A percentile compares a stretch with the other conserved stretches of the same genome.
Evolutionary conservation across 2,329 filamentous ascomycete species (phyloP).

Genomic region (Fusarium paranaense): DNA sequence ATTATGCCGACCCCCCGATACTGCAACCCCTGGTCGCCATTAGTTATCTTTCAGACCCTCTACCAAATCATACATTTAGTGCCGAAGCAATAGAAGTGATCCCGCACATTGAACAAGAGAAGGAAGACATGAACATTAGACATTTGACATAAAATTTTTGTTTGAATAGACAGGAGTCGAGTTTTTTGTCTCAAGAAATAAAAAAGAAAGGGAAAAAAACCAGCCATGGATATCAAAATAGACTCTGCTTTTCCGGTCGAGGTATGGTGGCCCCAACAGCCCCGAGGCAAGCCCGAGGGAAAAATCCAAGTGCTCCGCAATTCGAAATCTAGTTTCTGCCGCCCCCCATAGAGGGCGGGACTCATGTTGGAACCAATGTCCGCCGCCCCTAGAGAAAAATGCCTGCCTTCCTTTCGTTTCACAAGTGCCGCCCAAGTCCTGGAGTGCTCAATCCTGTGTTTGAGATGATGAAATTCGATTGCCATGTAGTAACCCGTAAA

Average conservation of each 20-base stretch:
- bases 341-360: conserved; percentile 23
- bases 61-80: background rate
- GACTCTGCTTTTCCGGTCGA: conserved; percentile 41
- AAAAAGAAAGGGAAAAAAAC: conserved; percentile 17
- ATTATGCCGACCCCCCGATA: conserved; percentile 3
- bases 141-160: conserved; percentile 30
- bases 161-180: conserved; percentile 39
- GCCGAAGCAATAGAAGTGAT: conserved; percentile 10
- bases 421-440: conserved; percentile 43
- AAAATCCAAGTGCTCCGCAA: conserved; percentile 48
- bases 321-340: conserved; percentile 44
- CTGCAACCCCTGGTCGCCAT: conserved; percentile 16
- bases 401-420: conserved; percentile 32
- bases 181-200: conserved; percentile 36
- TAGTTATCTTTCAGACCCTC: conserved; percentile 15
- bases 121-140: conserved; percentile 17
- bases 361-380: conserved; percentile 14
- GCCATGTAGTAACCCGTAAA: conserved; percentile 47
- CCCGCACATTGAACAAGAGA: conserved; percentile 13
- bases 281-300: conserved; percentile 45
- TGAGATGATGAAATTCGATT: conserved; percentile 42
- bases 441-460: conserved; percentile 37
- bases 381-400: conserved; percentile 32
- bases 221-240: conserved; percentile 35
- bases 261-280: conserved; percentile 38